Evolutionary conservation across 2,329 filamentous ascomycete genomes (phyloP).

Genomic region (Fusarium ramigenum): DNA sequence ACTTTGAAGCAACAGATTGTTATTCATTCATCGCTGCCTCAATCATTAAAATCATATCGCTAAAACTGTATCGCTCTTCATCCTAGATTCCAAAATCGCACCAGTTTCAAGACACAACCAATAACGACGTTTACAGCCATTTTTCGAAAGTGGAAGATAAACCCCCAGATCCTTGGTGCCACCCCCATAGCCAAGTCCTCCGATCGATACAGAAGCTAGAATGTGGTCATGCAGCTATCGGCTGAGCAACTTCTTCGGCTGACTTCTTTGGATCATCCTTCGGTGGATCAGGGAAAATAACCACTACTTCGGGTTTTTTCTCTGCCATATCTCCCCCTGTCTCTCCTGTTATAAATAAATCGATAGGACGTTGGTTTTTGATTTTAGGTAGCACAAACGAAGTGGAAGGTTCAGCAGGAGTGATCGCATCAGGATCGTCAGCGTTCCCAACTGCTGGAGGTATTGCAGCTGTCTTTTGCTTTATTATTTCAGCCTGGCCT

Average conservation of each 20-base stretch:
- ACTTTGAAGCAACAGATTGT: neutral
- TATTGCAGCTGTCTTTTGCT: neutral
- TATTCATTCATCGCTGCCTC: neutral
- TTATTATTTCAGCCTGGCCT: neutral
- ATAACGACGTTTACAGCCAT: neutral
- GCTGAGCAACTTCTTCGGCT: neutral
- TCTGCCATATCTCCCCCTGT: neutral
- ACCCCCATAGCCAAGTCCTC: neutral
- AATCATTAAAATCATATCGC: neutral
- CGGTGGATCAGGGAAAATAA: neutral
- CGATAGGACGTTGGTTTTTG: neutral
- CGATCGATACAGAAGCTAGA: neutral
- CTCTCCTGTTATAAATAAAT: neutral
- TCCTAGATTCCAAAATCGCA: neutral
- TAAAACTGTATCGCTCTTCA: conserved; percentile 17
- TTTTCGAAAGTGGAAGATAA: neutral
- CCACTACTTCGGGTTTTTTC: neutral
- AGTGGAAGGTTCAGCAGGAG: neutral
- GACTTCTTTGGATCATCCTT: neutral
- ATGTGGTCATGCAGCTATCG: neutral
- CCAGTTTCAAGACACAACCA: neutral
- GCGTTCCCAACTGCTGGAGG: neutral
- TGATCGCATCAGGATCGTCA: neutral
- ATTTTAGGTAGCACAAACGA: neutral
- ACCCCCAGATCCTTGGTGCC: neutral